These are phyloP conservation scores for Coniochaeta hoffmannii DNA, from an alignment of 2,329 filamentous ascomycete genomes.

Conservation along the genomic window DNA sequence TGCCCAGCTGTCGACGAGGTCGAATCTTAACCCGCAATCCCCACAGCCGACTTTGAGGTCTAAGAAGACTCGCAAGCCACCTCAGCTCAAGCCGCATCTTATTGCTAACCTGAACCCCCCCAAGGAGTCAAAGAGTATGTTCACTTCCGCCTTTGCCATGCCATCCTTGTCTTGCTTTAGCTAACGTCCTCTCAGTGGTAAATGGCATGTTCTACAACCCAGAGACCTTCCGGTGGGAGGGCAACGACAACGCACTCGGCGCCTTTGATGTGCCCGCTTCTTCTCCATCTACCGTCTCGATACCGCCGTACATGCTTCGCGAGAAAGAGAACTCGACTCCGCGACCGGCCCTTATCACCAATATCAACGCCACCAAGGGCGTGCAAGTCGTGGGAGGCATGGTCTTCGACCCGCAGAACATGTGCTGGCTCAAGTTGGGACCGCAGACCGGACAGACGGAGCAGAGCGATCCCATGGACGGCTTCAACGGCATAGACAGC, in stretches of 20 bases:
- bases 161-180: neutral
- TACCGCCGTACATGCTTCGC: slow-evolving; percentile 33
- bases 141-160: neutral
- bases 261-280: slow-evolving; percentile 64
- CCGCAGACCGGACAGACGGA: slow-evolving; percentile 38
- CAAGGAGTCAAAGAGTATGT: slow-evolving; percentile 74
- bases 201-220: slow-evolving; percentile 98
- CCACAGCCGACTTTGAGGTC: slow-evolving; percentile 37
- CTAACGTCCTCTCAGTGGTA: slow-evolving; percentile 48
- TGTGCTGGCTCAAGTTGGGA: slow-evolving; percentile 90
- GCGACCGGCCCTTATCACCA: slow-evolving; percentile 78
- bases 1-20: slow-evolving; percentile 42
- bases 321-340: slow-evolving; percentile 55
- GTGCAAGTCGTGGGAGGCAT: slow-evolving; percentile 95
- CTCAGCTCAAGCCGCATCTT: slow-evolving; percentile 70
- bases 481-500: slow-evolving; percentile 66
- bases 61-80: slow-evolving; percentile 49
- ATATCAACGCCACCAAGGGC: slow-evolving; percentile 75
- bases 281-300: slow-evolving; percentile 43
- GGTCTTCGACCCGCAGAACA: slow-evolving; percentile 94
- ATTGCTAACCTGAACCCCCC: slow-evolving; percentile 75
- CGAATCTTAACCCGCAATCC: slow-evolving; percentile 36
- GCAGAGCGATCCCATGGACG: slow-evolving; percentile 50
- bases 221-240: slow-evolving; percentile 81
- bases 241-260: slow-evolving; percentile 79